Conservation (phyloP, 2,329 filamentous ascomycete species). For the Fusarium praegraminearum region DNA sequence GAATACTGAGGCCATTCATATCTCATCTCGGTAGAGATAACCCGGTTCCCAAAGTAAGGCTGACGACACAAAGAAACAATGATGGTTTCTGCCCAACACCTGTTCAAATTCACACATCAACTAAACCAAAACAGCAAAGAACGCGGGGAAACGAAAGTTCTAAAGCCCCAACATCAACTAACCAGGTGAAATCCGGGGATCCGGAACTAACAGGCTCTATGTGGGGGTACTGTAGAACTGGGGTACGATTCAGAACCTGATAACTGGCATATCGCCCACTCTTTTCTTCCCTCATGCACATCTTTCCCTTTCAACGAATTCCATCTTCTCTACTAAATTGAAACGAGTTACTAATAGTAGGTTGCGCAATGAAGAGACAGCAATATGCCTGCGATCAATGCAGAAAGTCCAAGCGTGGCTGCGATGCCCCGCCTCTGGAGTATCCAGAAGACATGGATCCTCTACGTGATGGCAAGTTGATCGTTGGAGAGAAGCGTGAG, state of each 20-base stretch:
- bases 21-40: not conserved
- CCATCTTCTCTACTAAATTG: not conserved
- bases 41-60: not conserved
- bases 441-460: constrained; percentile 11
- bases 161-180: not conserved
- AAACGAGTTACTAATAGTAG: too few relatives aligned
- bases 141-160: constrained; percentile 20
- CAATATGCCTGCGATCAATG: constrained; percentile 33
- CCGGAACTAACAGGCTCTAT: constrained; percentile 9
- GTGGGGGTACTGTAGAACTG: not conserved
- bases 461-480: constrained; percentile 14
- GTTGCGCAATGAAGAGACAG: constrained; percentile 17
- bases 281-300: not conserved
- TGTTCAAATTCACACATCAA: not conserved
- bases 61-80: not conserved
- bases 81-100: not conserved
- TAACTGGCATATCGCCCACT: constrained; percentile 4
- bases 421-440: constrained; percentile 21
- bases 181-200: constrained; percentile 29
- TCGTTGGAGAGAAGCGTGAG: constrained; percentile 30
- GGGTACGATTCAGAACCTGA: constrained; percentile 2
- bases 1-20: rapidly evolving
- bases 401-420: constrained; percentile 27
- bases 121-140: constrained; percentile 20
- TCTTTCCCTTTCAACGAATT: not conserved